Base-by-base conservation (phyloP, 306 rosid genomes). In the Corylus avellana region DNA sequence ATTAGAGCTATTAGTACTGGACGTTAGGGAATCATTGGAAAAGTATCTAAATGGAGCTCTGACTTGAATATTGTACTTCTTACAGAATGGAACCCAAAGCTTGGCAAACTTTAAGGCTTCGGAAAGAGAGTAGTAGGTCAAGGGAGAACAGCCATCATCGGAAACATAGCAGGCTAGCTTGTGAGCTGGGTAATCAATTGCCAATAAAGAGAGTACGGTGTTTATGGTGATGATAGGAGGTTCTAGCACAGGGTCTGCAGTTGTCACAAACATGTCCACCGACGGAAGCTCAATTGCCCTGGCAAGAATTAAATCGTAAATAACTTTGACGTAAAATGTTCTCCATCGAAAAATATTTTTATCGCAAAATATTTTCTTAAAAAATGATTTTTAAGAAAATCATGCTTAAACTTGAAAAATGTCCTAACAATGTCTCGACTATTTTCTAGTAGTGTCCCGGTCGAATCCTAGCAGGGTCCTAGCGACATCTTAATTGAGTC, bases 161-260 rank as follows among this genome's bases (percentile, higher is more conserved):
- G 94, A 90, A 12, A 92, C 91, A 61, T 92, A 92, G 87, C 94
- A 92, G 51, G 94, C 92, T 46, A 92, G 85, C 78, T 92, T 92
- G 39, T 85, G 29, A 57, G 85, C 16, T 22, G 94, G 97, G 32
- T 92, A 92, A 48, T 92, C 94, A 22, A 92, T 68, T 25, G 97
- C 91, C 54, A 92, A 69, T 49, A 90, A 32, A 39, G 94, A 90
- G 50, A 92, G 25, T 9, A 90, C 94, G 0, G 91, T 92, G 84
- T 92, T 92, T 73, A 87, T 54, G 12, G 94, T 88, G 5, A 92
- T 57, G 1, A 92, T 84, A 1, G 97, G 90, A 54, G 94, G 94
- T 74, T 92, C 97, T 1, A 87, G 69, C 67, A 44, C 78, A 2
- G 84, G 72, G 2, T 92, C 89, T 25, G 94, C 92, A 7, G 97